Evolutionary conservation across 805 yeast species (phyloP).

Genomic region (Spathaspora girioi): DNA sequence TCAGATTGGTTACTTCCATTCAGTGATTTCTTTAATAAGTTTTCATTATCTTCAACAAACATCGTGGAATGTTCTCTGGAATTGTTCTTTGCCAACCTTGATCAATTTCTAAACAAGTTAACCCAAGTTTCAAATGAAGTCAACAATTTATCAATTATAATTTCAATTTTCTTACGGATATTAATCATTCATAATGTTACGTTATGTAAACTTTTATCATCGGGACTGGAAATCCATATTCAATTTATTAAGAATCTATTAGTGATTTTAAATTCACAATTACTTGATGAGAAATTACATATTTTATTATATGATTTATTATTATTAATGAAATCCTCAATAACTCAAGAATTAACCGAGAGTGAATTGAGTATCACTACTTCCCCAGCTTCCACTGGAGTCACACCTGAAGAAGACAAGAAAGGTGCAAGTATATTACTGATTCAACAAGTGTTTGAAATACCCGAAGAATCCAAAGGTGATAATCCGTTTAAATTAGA

Average conservation of each 20-base stretch:
- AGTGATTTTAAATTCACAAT: conserved; percentile 40
- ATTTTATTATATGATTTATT: conserved; percentile 59
- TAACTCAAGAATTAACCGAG: conserved; percentile 19
- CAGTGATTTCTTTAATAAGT: conserved; percentile 44
- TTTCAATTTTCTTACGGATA: conserved; percentile 50
- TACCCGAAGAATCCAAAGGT: conserved; percentile 25
- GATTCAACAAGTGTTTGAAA: conserved; percentile 17
- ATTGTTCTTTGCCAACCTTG: conserved; percentile 19
- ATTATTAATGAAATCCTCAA: conserved; percentile 45
- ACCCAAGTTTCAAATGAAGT: conserved; percentile 7
- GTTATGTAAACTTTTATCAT: conserved; percentile 44
- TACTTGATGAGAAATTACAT: conserved; percentile 47
- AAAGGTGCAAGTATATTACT: not conserved
- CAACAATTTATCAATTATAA: conserved; percentile 20
- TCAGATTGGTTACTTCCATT: conserved; percentile 33
- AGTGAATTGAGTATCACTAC: not conserved
- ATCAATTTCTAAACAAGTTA: conserved; percentile 19
- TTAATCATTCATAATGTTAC: conserved; percentile 55
- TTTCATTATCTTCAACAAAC: conserved; percentile 33
- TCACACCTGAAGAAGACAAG: not conserved
- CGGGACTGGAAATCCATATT: conserved; percentile 34
- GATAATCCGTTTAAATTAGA: conserved; percentile 17
- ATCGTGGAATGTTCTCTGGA: conserved; percentile 15
- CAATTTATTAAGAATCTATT: conserved; percentile 46
- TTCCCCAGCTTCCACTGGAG: conserved; percentile 1